Evolutionary conservation across 257 asterid genomes (phyloP).

Genomic region (Solanum pinnatisectum): DNA sequence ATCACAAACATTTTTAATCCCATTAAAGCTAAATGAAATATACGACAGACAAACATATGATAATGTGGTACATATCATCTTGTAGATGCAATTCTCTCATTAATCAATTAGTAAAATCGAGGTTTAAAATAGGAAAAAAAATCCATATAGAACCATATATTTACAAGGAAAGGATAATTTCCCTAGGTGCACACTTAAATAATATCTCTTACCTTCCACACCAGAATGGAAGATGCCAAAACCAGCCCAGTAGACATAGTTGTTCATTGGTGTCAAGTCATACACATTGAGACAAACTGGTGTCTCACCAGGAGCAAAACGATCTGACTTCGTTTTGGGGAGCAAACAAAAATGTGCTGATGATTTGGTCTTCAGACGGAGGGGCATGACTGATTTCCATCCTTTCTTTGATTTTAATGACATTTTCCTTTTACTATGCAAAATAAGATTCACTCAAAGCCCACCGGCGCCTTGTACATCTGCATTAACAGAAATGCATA

Average conservation of each 20-base stretch:
- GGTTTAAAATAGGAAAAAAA: background rate
- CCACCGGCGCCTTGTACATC: conserved; percentile 26
- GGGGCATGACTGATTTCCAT: conserved; percentile 70
- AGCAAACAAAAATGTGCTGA: conserved; percentile 71
- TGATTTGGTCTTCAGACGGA: conserved; percentile 47
- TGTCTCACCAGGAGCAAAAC: conserved; percentile 38
- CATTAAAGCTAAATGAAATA: background rate
- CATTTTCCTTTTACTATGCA: conserved; percentile 36
- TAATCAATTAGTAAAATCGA: background rate
- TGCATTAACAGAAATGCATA: conserved; percentile 14
- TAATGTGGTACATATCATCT: background rate
- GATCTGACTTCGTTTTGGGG: conserved; percentile 62
- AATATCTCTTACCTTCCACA: conserved; percentile 58
- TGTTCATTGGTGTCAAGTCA: conserved; percentile 79
- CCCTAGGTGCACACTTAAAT: background rate
- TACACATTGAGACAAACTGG: conserved; percentile 87
- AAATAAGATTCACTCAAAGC: conserved; percentile 21
- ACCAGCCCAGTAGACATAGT: conserved; percentile 95
- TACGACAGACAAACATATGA: background rate
- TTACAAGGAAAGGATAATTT: background rate
- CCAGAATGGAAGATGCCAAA: conserved; percentile 94
- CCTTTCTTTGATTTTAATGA: conserved; percentile 52
- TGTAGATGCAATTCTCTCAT: background rate
- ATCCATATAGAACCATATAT: background rate
- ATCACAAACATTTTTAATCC: background rate